Percentiles rank a stretch among this genome's conserved stretches.
Conservation (phyloP, 495 filamentous ascomycete genomes). For the Penicillium paxilli region DNA sequence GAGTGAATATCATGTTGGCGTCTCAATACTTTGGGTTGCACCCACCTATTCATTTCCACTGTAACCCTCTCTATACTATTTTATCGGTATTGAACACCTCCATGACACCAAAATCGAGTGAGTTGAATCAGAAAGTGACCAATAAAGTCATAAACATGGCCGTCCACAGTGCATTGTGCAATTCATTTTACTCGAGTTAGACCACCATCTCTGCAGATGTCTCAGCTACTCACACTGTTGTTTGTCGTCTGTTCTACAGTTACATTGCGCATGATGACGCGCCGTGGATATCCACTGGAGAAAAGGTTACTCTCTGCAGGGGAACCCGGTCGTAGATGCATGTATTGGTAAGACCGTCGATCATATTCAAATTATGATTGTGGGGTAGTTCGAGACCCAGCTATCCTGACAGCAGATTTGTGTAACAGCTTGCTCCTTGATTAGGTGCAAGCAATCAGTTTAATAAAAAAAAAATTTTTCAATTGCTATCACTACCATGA, state of each 20-base stretch:
- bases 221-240: conserved; percentile 6
- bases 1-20: neutral
- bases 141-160: neutral
- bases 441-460: neutral
- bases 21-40: neutral
- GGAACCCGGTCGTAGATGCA: conserved; percentile 2
- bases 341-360: conserved; percentile 4
- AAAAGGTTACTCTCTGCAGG: conserved; percentile 5
- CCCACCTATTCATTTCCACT: neutral
- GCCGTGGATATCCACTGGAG: neutral
- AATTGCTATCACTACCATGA: no score
- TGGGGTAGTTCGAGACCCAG: conserved; percentile 1
- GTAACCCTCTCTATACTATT: neutral
- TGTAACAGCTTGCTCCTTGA: conserved; percentile 3
- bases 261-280: conserved; percentile 13
- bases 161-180: no score
- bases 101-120: no score
- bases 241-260: conserved; percentile 12
- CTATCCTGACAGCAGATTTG: conserved; percentile 1
- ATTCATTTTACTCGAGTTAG: neutral
- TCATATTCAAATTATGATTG: neutral
- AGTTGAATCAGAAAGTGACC: neutral
- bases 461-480: neutral
- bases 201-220: conserved; percentile 6
- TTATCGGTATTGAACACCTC: no score